These are phyloP conservation scores for Aureobasidium sp. DNA, from an alignment of 2,329 filamentous ascomycete species.

Conservation along the genomic window DNA sequence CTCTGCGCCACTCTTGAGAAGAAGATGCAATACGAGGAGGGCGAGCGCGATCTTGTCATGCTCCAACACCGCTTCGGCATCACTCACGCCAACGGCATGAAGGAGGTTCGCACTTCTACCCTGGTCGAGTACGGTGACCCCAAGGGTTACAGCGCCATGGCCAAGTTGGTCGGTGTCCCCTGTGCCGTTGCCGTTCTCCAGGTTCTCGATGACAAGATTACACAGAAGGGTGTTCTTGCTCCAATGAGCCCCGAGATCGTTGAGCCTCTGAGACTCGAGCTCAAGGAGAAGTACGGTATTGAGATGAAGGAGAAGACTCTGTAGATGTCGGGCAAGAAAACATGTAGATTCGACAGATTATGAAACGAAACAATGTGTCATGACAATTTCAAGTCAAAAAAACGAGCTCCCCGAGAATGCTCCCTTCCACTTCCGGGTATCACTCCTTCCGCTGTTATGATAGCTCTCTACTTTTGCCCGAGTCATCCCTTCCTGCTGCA, in stretches of 20 bases:
- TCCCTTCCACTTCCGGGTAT: no score
- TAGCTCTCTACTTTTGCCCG: neutral
- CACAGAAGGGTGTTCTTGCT: constrained; percentile 50
- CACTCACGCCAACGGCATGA: constrained; percentile 68
- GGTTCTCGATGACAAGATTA: constrained; percentile 30
- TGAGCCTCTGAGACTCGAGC: constrained; percentile 64
- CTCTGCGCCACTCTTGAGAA: constrained; percentile 79
- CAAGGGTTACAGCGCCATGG: constrained; percentile 69
- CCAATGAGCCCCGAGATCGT: constrained; percentile 66
- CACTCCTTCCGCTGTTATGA: neutral
- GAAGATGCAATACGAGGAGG: constrained; percentile 81
- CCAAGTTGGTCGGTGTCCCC: constrained; percentile 68
- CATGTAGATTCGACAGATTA: neutral
- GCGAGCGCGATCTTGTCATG: constrained; percentile 74
- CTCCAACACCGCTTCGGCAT: constrained; percentile 79
- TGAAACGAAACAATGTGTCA: neutral
- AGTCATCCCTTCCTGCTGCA: neutral
- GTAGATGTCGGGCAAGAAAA: constrained; percentile 2
- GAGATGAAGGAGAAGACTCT: constrained; percentile 60
- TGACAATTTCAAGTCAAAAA: neutral
- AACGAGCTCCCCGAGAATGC: no score
- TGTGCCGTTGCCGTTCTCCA: constrained; percentile 58
- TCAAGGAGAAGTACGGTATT: constrained; percentile 70
- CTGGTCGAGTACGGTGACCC: constrained; percentile 75
- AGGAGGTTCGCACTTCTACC: constrained; percentile 71